Conservation (phyloP, 1,284 basidiomycete genomes). For the Puccinia polysora region DNA sequence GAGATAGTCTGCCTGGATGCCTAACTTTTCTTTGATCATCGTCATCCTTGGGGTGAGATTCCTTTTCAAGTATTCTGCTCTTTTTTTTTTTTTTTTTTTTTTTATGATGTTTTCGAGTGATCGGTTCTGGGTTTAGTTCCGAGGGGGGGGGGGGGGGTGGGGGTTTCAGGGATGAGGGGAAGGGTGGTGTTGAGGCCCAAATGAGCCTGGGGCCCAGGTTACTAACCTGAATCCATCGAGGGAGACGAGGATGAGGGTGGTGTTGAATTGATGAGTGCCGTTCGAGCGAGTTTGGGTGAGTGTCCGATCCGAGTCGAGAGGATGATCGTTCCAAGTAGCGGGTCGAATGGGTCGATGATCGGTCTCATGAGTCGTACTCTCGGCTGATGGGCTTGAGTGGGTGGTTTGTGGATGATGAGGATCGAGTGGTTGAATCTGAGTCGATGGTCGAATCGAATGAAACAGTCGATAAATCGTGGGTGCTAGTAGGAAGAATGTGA, state of each 20-base stretch:
- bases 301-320: too few species aligned
- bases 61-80: slow-evolving; percentile 76
- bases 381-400: too few species aligned
- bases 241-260: slow-evolving; percentile 75
- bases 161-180: too few species aligned
- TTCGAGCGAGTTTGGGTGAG: not conserved
- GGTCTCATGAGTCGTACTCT: too few species aligned
- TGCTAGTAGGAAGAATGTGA: too few species aligned
- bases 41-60: slow-evolving; percentile 74
- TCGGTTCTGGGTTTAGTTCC: slow-evolving; percentile 2
- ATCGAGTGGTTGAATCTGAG: too few species aligned
- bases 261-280: slow-evolving; percentile 29
- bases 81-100: slow-evolving; percentile 53
- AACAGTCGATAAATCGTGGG: too few species aligned
- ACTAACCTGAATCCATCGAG: slow-evolving; percentile 75
- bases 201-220: not conserved
- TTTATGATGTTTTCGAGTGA: too few species aligned
- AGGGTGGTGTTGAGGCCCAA: not conserved
- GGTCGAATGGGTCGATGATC: too few species aligned
- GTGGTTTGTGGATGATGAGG: too few species aligned
- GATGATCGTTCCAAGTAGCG: too few species aligned
- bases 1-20: slow-evolving; percentile 52
- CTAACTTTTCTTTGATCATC: slow-evolving; percentile 68
- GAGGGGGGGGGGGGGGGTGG: not conserved
- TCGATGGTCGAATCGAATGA: too few species aligned